These are phyloP conservation scores for Calycina marina DNA, from an alignment of 2,329 filamentous ascomycete genomes.

Conservation along the genomic window DNA sequence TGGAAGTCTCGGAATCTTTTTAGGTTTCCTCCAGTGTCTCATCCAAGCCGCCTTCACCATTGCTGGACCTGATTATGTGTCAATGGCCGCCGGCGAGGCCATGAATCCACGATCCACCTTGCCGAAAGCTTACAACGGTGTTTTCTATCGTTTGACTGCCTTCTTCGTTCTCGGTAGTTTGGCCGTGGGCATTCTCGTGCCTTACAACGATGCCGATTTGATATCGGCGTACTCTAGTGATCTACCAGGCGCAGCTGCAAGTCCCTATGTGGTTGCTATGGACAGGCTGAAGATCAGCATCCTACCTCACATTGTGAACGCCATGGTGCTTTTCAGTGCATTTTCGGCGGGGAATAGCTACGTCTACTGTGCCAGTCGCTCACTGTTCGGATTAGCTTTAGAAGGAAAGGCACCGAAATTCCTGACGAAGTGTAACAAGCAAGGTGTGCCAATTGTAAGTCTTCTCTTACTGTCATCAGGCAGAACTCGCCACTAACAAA, in stretches of 20 bases:
- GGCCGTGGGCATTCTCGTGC: slow-evolving; percentile 45
- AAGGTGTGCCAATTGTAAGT: slow-evolving; percentile 28
- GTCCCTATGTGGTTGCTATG: slow-evolving; percentile 34
- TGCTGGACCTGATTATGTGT: slow-evolving; percentile 32
- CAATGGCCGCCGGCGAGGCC: slow-evolving; percentile 45
- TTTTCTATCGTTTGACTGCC: slow-evolving; percentile 44
- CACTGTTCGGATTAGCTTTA: slow-evolving; percentile 35
- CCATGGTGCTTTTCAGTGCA: slow-evolving; percentile 37
- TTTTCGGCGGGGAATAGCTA: slow-evolving; percentile 39
- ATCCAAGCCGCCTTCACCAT: slow-evolving; percentile 35
- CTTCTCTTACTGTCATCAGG: background rate
- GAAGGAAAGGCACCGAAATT: slow-evolving; percentile 35
- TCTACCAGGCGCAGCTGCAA: slow-evolving; percentile 30
- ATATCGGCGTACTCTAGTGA: slow-evolving; percentile 30
- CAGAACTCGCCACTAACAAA: too few relatives aligned
- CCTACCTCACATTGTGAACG: slow-evolving; percentile 38
- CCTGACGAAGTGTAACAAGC: slow-evolving; percentile 34
- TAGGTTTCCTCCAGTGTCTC: slow-evolving; percentile 34
- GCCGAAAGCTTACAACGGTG: slow-evolving; percentile 40
- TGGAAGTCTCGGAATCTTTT: slow-evolving; percentile 32
- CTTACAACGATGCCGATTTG: slow-evolving; percentile 31
- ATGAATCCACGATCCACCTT: slow-evolving; percentile 41
- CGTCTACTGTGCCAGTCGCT: slow-evolving; percentile 25
- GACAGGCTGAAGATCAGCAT: slow-evolving; percentile 32
- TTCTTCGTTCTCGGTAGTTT: slow-evolving; percentile 44